Evolutionary conservation across 768 basidiomycete species (phyloP), one percentile per base, ranked within the genome.

Genomic region (Naematelia encephala): DNA sequence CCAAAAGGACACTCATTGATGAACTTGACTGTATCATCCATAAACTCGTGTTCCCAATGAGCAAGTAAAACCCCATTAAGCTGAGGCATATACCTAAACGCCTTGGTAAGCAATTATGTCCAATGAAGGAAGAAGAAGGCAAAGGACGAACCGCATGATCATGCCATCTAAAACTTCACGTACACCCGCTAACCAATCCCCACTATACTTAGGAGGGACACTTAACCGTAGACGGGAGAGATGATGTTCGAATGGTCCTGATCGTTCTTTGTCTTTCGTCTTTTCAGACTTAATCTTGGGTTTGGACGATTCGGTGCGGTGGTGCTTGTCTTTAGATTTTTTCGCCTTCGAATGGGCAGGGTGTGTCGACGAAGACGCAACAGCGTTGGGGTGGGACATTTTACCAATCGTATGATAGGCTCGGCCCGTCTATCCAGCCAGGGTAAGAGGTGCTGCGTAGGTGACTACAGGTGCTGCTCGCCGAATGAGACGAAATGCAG

Each of bases 131-230:
- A 57, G 19, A 14, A 28, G 42, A 30, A 3, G 44, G 27, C 52
- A 4, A 43, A 45, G 46, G 21, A 78, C 83, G 67, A 70, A 92
- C 93, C 89, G 85, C 93, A 97, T 94, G 13, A 94, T 79, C 88
- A 96, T 88, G 5, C 89, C 89, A 77, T 97, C 91, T 16, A 97
- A 80, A 84, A 92, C 86, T 78, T 97, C 91, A 70, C 87, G 85
- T 16, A 85, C 89, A 5, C 93, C 93, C 42, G 77, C 80, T 10
- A 82, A 80, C n/a, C 87, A 83, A 77, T 88, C 84, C 44, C 79
- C 82, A 14, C 89, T 83, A 74, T 91, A 94, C 44, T 87, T 81
- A 0, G 92, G 92, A 26, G 92, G 84, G 14, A 96, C 82, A 10
- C 89, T 86, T 43, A 94, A 79, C 23, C 82, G 79, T 55, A 92